Evolutionary conservation across 805 yeast species (phyloP), one percentile per base, ranked within the genome.

Genomic region (Torulaspora franciscae): DNA sequence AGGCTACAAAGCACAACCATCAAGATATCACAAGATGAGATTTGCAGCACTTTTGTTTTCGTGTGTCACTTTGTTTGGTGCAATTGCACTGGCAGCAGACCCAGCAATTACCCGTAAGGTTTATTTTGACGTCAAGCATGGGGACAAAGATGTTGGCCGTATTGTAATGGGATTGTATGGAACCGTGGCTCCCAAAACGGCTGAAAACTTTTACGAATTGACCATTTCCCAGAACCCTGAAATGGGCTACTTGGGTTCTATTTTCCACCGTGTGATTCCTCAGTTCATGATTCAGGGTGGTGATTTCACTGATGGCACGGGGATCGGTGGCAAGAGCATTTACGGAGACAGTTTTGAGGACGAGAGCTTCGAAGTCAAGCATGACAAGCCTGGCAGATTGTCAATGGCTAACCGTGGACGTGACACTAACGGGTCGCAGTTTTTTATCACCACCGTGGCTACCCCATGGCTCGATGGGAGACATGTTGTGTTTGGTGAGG

Each of bases 401-500:
- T 81, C 87, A 2, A 83, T 83, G 91, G 91, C 91, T 55, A 83
- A 83, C 58, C 81, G 88, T 26, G 91, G 91, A 54, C 77, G 64
- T 51, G 73, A 83, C 69, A 83, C 90, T 68, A 89, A 89, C 65
- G 96, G 96, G 15, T 88, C 96, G 29, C 97, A 89, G 70, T 90
- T 90, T 66, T 90, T 90, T 76, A 84, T 93, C 71, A 64, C 67
- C 40, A 90, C 97, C 23, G 96, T 85, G 17, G 76, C 78, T 28
- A 87, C 96, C 45, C 71, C 83, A 40, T 93, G 99, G 98, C 79
- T 93, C 62, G 88, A 93, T 62, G 93, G 95, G 53, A 80, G 73
- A 57, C 99, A 93, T 68, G 99, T 93, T 62, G 99, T 93, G 33
- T 93, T 93, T 61, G 99, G 99, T 54, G 87, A 88, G 70, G 96